Evolutionary conservation across 495 filamentous ascomycete genomes (phyloP), one percentile per base, ranked within the genome.

Genomic region (Amphirosellinia nigrospora): DNA sequence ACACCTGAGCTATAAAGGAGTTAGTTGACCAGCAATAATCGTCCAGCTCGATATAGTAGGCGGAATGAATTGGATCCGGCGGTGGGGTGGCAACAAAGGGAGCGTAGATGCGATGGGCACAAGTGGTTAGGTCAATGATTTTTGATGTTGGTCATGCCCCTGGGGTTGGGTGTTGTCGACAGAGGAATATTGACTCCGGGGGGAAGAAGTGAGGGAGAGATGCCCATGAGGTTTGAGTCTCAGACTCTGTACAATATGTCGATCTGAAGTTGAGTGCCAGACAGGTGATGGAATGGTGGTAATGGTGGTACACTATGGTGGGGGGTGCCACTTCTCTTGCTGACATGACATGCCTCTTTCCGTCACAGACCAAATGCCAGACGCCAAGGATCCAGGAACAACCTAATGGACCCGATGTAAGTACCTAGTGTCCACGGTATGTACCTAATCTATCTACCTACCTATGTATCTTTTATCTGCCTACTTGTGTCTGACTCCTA

Each of bases 211-310:
- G 48, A 36, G 41, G 19, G 41, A 6, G 61, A 48, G 28, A 34
- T n/a, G 34, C 28, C 28, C 61, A 19, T 64, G 61, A 64, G 43
- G 61, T 64, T 64, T 30, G 43, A 28, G 61, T 64, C 41, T 36
- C 16, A 10, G 16, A 58, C 34, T 15, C 41, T 26, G 13, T 0
- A 11, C 15, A 10, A 16, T 13, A 28, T 7, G 59, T 19, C 59
- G 23, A 62, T 16, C 30, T 11, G 28, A 15, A 41, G 34, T 41
- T 26, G 56, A 9, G 34, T 36, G 39, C 10, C 10, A 11, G 39
- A 41, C 23, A 28, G 23, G 39, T 7, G n/a, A 62, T 34, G 34
- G 60, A 30, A 26, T 64, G 61, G 61, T n/a, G n/a, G n/a, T n/a
- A n/a, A n/a, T n/a, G n/a, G n/a, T n/a, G n/a, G n/a, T n/a, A n/a